Conservation (phyloP, 1,284 basidiomycete genomes). For the Apiotrichum veenhuisii region DNA sequence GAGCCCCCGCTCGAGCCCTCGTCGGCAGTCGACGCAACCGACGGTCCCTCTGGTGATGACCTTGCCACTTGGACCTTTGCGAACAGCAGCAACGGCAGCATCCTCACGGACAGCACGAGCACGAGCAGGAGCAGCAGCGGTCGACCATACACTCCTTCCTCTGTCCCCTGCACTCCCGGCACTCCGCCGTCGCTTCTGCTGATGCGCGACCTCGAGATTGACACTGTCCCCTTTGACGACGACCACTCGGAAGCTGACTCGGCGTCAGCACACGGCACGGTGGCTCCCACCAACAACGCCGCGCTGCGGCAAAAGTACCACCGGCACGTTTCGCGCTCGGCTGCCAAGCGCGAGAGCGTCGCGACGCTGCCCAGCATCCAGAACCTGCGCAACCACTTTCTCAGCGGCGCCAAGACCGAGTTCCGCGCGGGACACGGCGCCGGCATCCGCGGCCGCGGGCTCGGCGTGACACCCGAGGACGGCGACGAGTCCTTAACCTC, state of each 20-base stretch:
- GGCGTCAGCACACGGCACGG: background rate
- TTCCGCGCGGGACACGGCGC: constrained; percentile 36
- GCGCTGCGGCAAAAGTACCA: constrained; percentile 21
- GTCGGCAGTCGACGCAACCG: too few relatives aligned
- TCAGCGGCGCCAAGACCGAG: constrained; percentile 29
- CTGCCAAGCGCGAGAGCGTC: constrained; percentile 46
- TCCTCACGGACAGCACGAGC: too few relatives aligned
- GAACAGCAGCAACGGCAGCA: too few relatives aligned
- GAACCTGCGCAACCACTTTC: constrained; percentile 45
- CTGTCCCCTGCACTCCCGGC: background rate
- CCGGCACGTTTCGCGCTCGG: constrained; percentile 41
- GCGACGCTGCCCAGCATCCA: constrained; percentile 47
- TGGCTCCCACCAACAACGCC: background rate
- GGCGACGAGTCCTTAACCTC: constrained; percentile 6
- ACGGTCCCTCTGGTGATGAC: too few relatives aligned
- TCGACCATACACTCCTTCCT: background rate
- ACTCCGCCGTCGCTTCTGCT: background rate
- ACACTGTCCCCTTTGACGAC: background rate
- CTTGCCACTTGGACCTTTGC: too few relatives aligned
- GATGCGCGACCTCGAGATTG: background rate
- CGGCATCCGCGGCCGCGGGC: constrained; percentile 24
- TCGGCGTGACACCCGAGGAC: constrained; percentile 32
- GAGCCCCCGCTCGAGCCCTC: too few relatives aligned
- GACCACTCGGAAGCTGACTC: constrained; percentile 2
- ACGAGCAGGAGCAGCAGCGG: background rate